Percentiles rank a stretch among this genome's conserved stretches.
These are phyloP conservation scores for Peronosclerospora sorghi DNA, from an alignment of 352 stramenopile genomes.

Conservation along the genomic window DNA sequence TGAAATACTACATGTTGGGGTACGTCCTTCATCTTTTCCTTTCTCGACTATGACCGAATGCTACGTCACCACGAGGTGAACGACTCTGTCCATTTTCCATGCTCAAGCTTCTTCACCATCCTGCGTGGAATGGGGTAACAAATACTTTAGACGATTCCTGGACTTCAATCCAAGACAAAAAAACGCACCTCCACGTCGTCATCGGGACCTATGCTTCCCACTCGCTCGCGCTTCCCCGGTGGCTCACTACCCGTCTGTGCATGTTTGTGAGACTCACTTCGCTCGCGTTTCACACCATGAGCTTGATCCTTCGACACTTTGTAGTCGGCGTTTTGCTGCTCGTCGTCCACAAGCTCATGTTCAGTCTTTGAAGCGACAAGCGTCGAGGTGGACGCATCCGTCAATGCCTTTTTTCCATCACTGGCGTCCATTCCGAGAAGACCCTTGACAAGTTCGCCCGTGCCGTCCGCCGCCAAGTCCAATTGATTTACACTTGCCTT, in stretches of 20 bases:
- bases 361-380: background rate
- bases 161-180: background rate
- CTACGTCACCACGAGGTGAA: no score
- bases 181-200: conserved; percentile 22
- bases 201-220: conserved; percentile 13
- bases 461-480: conserved; percentile 49
- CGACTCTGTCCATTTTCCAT: no score
- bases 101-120: no score
- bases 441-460: conserved; percentile 53
- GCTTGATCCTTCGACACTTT: conserved; percentile 3
- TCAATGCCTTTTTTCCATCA: conserved; percentile 11
- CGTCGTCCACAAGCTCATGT: conserved; percentile 9
- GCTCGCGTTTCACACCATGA: conserved; percentile 21
- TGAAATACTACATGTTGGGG: no score
- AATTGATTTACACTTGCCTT: conserved; percentile 60
- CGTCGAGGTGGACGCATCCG: conserved; percentile 4
- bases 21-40: no score
- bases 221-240: conserved; percentile 22
- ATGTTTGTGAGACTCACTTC: conserved; percentile 23
- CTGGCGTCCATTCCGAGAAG: conserved; percentile 37
- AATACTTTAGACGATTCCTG: no score
- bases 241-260: conserved; percentile 13
- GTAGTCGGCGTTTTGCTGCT: conserved; percentile 1
- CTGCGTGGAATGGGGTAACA: no score
- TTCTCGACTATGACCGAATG: no score